Conservation (phyloP, 176 grass and related monocot genomes). For the Bromus sterilis region DNA sequence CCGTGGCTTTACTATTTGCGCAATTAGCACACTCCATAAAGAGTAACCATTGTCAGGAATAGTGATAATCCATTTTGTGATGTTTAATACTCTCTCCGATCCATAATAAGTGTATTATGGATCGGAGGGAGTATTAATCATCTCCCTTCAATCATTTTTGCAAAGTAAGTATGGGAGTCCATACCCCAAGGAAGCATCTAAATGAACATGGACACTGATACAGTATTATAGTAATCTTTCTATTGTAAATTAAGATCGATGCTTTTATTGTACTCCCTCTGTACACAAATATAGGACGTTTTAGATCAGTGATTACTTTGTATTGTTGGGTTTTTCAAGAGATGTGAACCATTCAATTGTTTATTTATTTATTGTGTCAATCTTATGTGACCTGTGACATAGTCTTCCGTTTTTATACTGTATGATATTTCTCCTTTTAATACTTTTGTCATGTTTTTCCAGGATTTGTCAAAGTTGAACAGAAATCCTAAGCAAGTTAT, state of each 20-base stretch:
- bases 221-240: not conserved
- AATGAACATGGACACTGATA: not conserved
- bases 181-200: not conserved
- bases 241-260: not conserved
- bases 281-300: no score
- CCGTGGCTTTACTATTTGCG: not conserved
- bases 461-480: constrained; percentile 95
- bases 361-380: not conserved
- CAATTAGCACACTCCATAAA: constrained; percentile 7
- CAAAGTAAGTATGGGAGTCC: not conserved
- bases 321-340: not conserved
- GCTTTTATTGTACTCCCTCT: not conserved
- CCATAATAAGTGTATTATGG: no score
- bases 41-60: not conserved
- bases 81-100: no score
- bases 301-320: no score
- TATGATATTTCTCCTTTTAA: not conserved
- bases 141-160: not conserved
- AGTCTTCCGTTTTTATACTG: not conserved
- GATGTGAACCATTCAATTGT: not conserved
- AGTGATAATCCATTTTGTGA: not conserved
- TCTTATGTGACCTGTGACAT: not conserved
- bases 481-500: constrained; percentile 72
- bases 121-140: no score
- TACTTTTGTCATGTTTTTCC: constrained; percentile 16